Percentiles rank a stretch among this genome's conserved stretches.
Evolutionary conservation across 805 yeast genomes (phyloP).

Genomic region (Candida quercuum): DNA sequence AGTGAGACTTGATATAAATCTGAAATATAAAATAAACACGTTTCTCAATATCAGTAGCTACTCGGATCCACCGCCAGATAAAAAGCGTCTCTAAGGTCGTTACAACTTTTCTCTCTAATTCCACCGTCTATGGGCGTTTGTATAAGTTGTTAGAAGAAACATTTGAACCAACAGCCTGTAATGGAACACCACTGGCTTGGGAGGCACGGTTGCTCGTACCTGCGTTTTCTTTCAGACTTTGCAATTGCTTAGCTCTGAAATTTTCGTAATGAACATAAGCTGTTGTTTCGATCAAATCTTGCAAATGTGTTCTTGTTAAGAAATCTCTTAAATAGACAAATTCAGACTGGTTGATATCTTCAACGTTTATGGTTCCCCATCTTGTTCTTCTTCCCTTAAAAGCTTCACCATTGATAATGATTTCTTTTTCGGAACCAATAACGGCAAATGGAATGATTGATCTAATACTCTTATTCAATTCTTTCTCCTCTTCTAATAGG

Average conservation of each 20-base stretch:
- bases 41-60: not conserved
- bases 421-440: constrained; percentile 81
- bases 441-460: constrained; percentile 88
- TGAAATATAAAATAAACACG: not conserved
- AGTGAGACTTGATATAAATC: too few relatives aligned
- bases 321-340: constrained; percentile 92
- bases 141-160: constrained; percentile 14
- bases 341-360: constrained; percentile 93
- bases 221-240: constrained; percentile 88
- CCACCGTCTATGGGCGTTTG: constrained; percentile 17
- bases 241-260: constrained; percentile 89
- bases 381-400: constrained; percentile 88
- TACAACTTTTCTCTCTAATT: not conserved
- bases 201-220: constrained; percentile 30
- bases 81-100: not conserved
- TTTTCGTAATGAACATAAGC: constrained; percentile 83
- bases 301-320: constrained; percentile 90
- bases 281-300: constrained; percentile 92
- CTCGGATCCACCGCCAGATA: too few relatives aligned
- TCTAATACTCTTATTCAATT: constrained; percentile 69
- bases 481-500: constrained; percentile 65
- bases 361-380: constrained; percentile 93
- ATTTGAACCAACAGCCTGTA: constrained; percentile 5
- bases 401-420: constrained; percentile 68
- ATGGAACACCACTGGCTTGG: constrained; percentile 12